Base-by-base conservation (phyloP, 2,329 filamentous ascomycete species). In the Verticillium tricorpus region DNA sequence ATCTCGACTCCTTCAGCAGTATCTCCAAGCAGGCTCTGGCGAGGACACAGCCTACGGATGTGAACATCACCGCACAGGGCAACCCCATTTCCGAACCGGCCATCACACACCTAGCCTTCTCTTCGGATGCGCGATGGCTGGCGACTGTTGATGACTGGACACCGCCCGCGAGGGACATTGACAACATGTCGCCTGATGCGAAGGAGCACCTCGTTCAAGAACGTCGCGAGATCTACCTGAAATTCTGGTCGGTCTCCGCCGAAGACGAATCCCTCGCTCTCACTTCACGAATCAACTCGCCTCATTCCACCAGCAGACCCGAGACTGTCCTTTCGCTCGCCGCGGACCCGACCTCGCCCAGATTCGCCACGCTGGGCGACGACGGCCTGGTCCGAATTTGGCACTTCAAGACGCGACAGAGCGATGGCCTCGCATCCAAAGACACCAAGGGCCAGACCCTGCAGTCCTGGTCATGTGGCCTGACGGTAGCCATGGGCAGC, bases 111-210 rank as follows among this genome's bases (percentile, higher is more conserved):
- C 79, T 98, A 58, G 85, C 88, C 54, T 86, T 95, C 67, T 94
- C 91, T 54, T 79, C 84, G 58, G 89, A 98, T 70, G 94, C 94
- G 19, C 83, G 87, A 66, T 98, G 94, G 93, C 83, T 99, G 62
- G 93, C 90, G 5, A 97, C 92, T 1, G 85, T 96, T 1, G 95
- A 99, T 72, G 91, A 93, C 70, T 99, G 95, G 95, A 83, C 84
- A 59, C 93, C 93, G 1, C 86, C 91, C 11, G 77, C 79, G 14
- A 80, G 84, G 63, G 93, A 97, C 70, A 76, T 91, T 15, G 82
- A 85, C 45, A 82, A 71, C 55, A 68, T 76, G 1, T 63, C 67
- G 32, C 75, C 77, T 22, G 66, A 66, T 61, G 68, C 69, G 63
- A 74, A 70, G 64, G 78, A 76, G 66, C 81, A 77, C 59, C 81